Evolutionary conservation across 169 alveolate genomes (phyloP).

Genomic region (Plasmodium reichenowi): DNA sequence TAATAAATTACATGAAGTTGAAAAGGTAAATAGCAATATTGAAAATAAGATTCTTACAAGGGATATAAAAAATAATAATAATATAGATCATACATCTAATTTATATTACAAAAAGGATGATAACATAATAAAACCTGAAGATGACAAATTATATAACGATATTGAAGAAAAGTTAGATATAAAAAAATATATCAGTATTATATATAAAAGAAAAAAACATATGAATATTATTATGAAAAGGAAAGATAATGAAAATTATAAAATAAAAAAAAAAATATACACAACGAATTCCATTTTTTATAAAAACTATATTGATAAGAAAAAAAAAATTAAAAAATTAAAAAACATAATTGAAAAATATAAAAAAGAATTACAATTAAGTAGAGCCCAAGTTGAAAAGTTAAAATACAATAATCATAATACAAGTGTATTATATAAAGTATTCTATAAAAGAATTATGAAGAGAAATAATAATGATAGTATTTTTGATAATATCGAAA

Average conservation of each 20-base stretch:
- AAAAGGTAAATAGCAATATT: too few relatives aligned
- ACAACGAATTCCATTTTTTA: background rate
- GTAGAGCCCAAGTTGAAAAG: conserved; percentile 29
- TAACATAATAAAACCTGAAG: too few relatives aligned
- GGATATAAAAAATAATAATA: too few relatives aligned
- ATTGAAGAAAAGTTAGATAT: background rate
- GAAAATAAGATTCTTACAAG: too few relatives aligned
- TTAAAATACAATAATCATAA: conserved; percentile 41
- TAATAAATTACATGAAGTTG: too few relatives aligned
- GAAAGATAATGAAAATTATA: background rate
- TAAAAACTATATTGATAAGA: background rate
- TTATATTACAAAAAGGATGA: too few relatives aligned
- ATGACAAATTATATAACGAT: background rate
- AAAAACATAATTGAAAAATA: conserved; percentile 25
- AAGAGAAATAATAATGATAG: conserved; percentile 5
- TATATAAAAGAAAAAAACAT: background rate
- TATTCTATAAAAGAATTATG: conserved; percentile 20
- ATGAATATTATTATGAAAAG: conserved; percentile 7
- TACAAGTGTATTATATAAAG: conserved; percentile 33
- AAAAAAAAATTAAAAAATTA: conserved; percentile 23
- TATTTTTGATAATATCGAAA: background rate
- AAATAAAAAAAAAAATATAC: background rate
- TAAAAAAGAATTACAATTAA: conserved; percentile 34
- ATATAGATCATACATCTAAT: too few relatives aligned
- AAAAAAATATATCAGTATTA: too few relatives aligned